Evolutionary conservation across 1,139 yeast genomes (phyloP).

Genomic region (Suhomyces maxii): DNA sequence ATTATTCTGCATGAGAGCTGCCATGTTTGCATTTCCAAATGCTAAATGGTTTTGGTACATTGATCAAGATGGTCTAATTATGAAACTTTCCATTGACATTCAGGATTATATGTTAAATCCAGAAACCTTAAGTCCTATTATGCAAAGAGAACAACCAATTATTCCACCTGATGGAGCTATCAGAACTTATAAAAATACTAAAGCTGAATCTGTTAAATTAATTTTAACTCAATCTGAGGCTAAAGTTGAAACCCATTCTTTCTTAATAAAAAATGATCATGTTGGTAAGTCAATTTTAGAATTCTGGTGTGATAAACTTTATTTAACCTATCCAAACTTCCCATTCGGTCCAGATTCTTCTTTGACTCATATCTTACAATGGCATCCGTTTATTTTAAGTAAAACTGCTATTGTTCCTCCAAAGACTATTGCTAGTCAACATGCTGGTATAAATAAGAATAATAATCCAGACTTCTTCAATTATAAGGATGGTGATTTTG

Average conservation of each 20-base stretch:
- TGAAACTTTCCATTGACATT: conserved; percentile 61
- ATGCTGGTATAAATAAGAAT: conserved; percentile 14
- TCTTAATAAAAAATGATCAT: conserved; percentile 63
- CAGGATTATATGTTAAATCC: conserved; percentile 57
- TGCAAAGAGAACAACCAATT: conserved; percentile 67
- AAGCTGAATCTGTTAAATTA: conserved; percentile 53
- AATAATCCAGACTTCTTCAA: conserved; percentile 23
- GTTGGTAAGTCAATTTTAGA: conserved; percentile 70
- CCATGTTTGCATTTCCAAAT: conserved; percentile 82
- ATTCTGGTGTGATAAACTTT: conserved; percentile 71
- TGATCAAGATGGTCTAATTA: conserved; percentile 71
- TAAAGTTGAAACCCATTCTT: conserved; percentile 65
- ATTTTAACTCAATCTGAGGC: conserved; percentile 65
- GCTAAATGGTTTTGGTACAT: conserved; percentile 85
- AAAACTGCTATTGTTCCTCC: conserved; percentile 72
- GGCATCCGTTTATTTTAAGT: conserved; percentile 84
- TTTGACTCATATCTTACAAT: conserved; percentile 78
- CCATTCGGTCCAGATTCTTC: conserved; percentile 64
- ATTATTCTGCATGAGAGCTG: conserved; percentile 65
- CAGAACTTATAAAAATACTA: conserved; percentile 64
- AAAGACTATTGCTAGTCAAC: conserved; percentile 39
- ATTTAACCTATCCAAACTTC: conserved; percentile 64
- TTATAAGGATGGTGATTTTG: conserved; percentile 63
- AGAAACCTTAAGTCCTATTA: conserved; percentile 54
- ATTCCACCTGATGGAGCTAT: conserved; percentile 68